A percentile compares a stretch with the other conserved stretches of the same genome.
Evolutionary conservation across 306 rosid genomes (phyloP).

Genomic region (Parietaria judaica): DNA sequence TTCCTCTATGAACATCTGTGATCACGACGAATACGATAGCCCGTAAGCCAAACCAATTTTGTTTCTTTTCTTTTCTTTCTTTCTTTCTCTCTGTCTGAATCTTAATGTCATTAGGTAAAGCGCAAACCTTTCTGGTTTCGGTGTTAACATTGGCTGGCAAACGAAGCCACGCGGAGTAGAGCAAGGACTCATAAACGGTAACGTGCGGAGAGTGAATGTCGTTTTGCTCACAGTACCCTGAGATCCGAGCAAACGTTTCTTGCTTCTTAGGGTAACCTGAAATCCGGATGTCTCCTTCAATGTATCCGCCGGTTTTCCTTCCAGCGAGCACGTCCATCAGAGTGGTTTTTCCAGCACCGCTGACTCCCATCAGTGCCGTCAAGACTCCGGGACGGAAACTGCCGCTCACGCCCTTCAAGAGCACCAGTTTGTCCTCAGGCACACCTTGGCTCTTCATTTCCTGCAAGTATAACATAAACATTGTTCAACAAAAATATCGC

Average conservation of each 20-base stretch:
- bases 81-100: no score
- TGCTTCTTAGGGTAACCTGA: conserved; percentile 42
- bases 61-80: no score
- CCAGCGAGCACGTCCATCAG: conserved; percentile 44
- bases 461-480: conserved; percentile 13
- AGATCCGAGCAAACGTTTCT: conserved; percentile 39
- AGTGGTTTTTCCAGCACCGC: conserved; percentile 49
- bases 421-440: conserved; percentile 22
- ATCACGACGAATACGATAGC: background rate
- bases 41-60: no score
- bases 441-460: conserved; percentile 42
- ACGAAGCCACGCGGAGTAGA: conserved; percentile 41
- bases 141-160: conserved; percentile 24
- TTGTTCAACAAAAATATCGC: no score
- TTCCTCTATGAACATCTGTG: conserved; percentile 40
- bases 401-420: conserved; percentile 28
- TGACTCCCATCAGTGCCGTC: conserved; percentile 39
- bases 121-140: conserved; percentile 23
- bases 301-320: conserved; percentile 44
- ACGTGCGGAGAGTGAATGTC: conserved; percentile 42
- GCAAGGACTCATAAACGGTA: conserved; percentile 35
- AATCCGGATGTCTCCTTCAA: conserved; percentile 32
- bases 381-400: conserved; percentile 41
- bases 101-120: no score
- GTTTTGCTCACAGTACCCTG: conserved; percentile 43